Evolutionary conservation across 441 rosid species (phyloP), one percentile per base, ranked within the genome.

Genomic region (Erodium moschatum): DNA sequence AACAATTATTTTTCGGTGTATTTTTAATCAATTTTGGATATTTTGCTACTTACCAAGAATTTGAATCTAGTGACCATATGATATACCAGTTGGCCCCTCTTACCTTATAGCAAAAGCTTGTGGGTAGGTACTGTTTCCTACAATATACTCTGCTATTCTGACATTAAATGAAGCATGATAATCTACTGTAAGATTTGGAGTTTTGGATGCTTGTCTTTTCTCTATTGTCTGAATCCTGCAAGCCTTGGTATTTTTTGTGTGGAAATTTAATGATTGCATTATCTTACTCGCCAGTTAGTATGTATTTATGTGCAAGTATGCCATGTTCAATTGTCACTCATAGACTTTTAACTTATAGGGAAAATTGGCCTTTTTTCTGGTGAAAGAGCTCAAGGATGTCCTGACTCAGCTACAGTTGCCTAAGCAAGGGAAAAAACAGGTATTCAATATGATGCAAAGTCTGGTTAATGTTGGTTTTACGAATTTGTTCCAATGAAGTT

Each of bases 391-490:
- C 58, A 79, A 76, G 79, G 79, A 76, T 65, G 77, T 79, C 31
- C 76, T 79, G 15, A 62, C 67, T 29, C 70, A 66, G 67, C 71
- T 79, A 11, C 71, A 79, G 44, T 76, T 79, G 44, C 65, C 75
- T 52, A 79, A 76, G 72, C 79, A 76, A 52, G 82, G 82, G 70
- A 73, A 40, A 67, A 79, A 79, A 56, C 79, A 79, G 82, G 82
- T 76, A 60, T 58, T 44, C 48, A 62, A 12, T 54, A 48, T 38
- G 40, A 44, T 50, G 61, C 19, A 24, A 5, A 18, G 63, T 56
- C 19, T 56, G 21, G 62, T 56, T 56, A 2, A 42, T 56, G 27
- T 19, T 56, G 62, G 24, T 56, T 19, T 20, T 18, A 56, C 24
- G 56, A 56, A 56, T 56, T 18, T 56, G 12, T 56, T 19, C 29